Conservation (phyloP, 2,329 filamentous ascomycete genomes). For the Hyphodiscus sp. region DNA sequence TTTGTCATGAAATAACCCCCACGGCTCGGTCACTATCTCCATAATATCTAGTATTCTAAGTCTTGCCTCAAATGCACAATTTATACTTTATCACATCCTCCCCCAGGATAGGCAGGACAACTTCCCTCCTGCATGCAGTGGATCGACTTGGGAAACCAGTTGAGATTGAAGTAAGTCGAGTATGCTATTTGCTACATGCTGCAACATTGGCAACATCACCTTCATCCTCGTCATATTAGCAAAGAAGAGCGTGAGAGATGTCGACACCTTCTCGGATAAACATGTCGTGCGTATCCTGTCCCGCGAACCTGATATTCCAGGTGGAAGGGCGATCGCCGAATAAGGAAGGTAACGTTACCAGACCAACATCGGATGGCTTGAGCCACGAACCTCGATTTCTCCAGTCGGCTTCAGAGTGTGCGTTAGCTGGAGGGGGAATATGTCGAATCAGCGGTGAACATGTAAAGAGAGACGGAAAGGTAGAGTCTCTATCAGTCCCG, state of each 20-base stretch:
- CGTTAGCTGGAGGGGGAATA: not conserved
- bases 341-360: not conserved
- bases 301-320: not conserved
- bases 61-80: not conserved
- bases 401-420: not conserved
- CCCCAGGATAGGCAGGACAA: not conserved
- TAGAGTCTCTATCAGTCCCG: too few species aligned
- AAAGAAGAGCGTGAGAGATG: not conserved
- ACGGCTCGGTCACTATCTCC: not conserved
- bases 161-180: too few species aligned
- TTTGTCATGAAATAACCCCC: not conserved
- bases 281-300: too few species aligned
- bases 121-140: not conserved
- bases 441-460: conserved; percentile 18
- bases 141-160: too few species aligned
- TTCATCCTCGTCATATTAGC: not conserved
- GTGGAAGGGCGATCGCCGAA: not conserved
- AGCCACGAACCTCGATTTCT: not conserved
- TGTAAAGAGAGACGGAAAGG: too few species aligned
- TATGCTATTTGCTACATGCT: too few species aligned
- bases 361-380: not conserved
- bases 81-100: not conserved
- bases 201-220: not conserved
- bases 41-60: not conserved
- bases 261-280: too few species aligned